Evolutionary conservation across 192 early-diverging fungal species (phyloP).

Genomic region (Entrophospora sp.): DNA sequence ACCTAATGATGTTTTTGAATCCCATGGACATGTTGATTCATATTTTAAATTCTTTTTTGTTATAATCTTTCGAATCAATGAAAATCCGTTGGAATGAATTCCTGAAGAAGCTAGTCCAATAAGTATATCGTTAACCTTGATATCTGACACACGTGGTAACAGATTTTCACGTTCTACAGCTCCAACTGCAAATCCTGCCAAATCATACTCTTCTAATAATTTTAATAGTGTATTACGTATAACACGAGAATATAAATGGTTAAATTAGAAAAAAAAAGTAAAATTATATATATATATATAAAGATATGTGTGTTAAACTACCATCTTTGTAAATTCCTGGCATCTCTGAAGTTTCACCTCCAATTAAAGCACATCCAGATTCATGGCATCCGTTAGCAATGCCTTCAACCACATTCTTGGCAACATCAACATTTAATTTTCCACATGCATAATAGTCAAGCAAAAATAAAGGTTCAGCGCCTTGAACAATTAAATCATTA

Average conservation of each 20-base stretch:
- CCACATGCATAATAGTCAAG: slow-evolving; percentile 97
- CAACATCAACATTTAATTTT: slow-evolving; percentile 87
- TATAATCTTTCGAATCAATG: slow-evolving; percentile 88
- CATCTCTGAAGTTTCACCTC: slow-evolving; percentile 99
- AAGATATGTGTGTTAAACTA: neutral
- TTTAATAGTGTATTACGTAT: too few species aligned
- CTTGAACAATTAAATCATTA: slow-evolving; percentile 97
- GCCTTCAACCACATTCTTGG: slow-evolving; percentile 83
- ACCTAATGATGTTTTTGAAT: slow-evolving; percentile 60
- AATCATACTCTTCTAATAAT: slow-evolving; percentile 68
- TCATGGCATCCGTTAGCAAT: slow-evolving; percentile 89
- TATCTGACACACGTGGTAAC: slow-evolving; percentile 71
- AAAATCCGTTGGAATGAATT: slow-evolving; percentile 98
- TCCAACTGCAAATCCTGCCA: slow-evolving; percentile 95
- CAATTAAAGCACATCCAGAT: slow-evolving; percentile 89
- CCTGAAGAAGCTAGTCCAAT: slow-evolving; percentile 93
- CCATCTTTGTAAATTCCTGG: slow-evolving; percentile 82
- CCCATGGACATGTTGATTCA: slow-evolving; percentile 77
- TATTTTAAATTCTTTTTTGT: slow-evolving; percentile 61
- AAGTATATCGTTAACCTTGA: slow-evolving; percentile 74
- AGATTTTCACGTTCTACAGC: slow-evolving; percentile 87
- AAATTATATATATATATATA: too few species aligned
- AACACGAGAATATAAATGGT: too few species aligned
- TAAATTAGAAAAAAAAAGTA: neutral
- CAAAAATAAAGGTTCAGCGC: slow-evolving; percentile 98